Conservation (phyloP, 1,284 basidiomycete species). For the Waitea zeae region DNA sequence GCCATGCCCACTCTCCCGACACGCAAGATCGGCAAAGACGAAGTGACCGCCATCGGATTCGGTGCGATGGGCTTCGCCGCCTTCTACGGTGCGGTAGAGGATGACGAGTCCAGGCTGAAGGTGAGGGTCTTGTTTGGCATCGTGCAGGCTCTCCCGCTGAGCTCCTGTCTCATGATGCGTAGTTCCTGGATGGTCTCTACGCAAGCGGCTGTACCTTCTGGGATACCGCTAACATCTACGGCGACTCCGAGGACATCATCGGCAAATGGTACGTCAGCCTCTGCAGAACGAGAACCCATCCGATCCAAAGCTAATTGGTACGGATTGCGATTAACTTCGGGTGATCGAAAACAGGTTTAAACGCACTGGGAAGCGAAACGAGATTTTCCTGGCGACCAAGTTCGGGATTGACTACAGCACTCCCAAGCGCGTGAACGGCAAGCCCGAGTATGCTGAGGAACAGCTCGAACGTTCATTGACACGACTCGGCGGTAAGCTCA, state of each 20-base stretch:
- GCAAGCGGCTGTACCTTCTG: slow-evolving; percentile 5
- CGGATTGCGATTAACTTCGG: slow-evolving; percentile 8
- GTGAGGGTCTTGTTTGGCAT: no score
- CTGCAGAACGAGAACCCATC: background rate
- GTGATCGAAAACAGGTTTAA: slow-evolving; percentile 14
- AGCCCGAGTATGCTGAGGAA: slow-evolving; percentile 17
- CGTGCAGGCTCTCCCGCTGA: slow-evolving; percentile 22
- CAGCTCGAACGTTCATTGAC: slow-evolving; percentile 19
- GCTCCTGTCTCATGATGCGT: slow-evolving; percentile 26
- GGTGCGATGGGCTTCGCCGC: slow-evolving; percentile 21
- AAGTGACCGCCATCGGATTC: no score
- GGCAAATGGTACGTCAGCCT: slow-evolving; percentile 1
- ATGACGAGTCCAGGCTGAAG: slow-evolving; percentile 25
- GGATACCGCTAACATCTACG: slow-evolving; percentile 6
- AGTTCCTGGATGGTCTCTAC: slow-evolving; percentile 12
- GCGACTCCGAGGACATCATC: background rate
- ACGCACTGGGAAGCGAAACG: slow-evolving; percentile 18
- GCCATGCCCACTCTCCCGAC: no score
- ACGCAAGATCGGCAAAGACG: no score
- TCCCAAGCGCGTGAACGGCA: no score
- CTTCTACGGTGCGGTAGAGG: slow-evolving; percentile 15
- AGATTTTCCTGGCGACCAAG: slow-evolving; percentile 33
- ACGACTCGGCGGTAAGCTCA: slow-evolving; percentile 22
- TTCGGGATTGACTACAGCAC: no score
- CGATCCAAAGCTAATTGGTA: no score